Evolutionary conservation across 1,139 yeast species (phyloP).

Genomic region (Wickerhamomyces sp.): DNA sequence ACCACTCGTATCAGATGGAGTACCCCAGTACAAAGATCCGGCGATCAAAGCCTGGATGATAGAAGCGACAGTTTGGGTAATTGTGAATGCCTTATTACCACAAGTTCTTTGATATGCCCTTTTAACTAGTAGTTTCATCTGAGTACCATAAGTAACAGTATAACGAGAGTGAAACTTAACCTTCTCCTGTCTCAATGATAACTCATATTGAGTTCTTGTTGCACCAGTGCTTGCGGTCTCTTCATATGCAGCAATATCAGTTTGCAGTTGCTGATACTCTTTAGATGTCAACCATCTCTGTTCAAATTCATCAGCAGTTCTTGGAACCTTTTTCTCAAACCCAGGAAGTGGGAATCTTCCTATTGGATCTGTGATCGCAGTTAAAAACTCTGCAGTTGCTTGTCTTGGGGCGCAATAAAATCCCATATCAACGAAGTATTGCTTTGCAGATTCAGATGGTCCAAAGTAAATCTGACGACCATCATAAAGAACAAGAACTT

Average conservation of each 20-base stretch:
- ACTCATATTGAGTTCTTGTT: constrained; percentile 33
- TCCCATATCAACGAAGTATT: constrained; percentile 43
- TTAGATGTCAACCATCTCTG: constrained; percentile 58
- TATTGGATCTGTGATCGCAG: constrained; percentile 55
- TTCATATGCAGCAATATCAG: constrained; percentile 43
- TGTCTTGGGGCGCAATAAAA: constrained; percentile 50
- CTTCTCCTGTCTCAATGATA: constrained; percentile 37
- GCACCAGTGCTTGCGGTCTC: constrained; percentile 33
- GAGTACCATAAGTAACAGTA: constrained; percentile 41
- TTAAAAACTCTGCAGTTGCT: constrained; percentile 54
- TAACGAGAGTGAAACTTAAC: constrained; percentile 38
- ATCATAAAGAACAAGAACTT: constrained; percentile 37
- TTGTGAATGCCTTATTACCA: constrained; percentile 47
- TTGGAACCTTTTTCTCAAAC: constrained; percentile 58
- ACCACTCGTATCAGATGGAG: constrained; percentile 34
- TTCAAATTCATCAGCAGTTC: constrained; percentile 65
- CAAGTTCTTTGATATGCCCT: constrained; percentile 48
- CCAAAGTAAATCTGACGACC: constrained; percentile 44
- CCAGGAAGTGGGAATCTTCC: constrained; percentile 48
- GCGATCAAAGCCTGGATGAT: constrained; percentile 45
- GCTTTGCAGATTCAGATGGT: constrained; percentile 35
- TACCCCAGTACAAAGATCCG: constrained; percentile 41
- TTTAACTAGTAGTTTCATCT: constrained; percentile 39
- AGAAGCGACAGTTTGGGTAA: constrained; percentile 43
- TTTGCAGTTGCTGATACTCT: constrained; percentile 37